A percentile compares a stretch with the other conserved stretches of the same genome.
Conservation (phyloP, 2,329 filamentous ascomycete genomes). For the Pleomassaria siparia region DNA sequence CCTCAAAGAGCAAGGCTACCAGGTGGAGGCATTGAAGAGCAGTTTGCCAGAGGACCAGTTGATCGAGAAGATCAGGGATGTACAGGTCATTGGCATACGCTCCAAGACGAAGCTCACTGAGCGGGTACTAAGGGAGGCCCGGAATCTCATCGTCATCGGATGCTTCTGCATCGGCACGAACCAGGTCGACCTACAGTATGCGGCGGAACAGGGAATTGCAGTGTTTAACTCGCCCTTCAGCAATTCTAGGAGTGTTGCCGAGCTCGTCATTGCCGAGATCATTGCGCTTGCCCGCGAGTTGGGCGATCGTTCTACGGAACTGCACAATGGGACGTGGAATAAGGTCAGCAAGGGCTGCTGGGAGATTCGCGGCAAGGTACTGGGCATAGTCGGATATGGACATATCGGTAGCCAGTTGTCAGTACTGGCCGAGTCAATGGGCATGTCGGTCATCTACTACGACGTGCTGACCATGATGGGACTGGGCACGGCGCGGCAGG, state of each 20-base stretch:
- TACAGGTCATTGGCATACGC: conserved; percentile 96
- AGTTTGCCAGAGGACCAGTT: conserved; percentile 90
- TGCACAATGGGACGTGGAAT: conserved; percentile 95
- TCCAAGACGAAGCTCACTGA: conserved; percentile 95
- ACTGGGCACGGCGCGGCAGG: conserved; percentile 82
- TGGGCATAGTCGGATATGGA: conserved; percentile 95
- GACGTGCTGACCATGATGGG: conserved; percentile 94
- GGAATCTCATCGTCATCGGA: conserved; percentile 91
- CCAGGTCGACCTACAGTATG: conserved; percentile 84
- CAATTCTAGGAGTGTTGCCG: conserved; percentile 95
- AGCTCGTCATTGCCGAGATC: conserved; percentile 92
- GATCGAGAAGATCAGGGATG: conserved; percentile 96
- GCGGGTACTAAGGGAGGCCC: conserved; percentile 81
- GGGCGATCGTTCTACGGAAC: conserved; percentile 87
- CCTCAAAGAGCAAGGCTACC: conserved; percentile 83
- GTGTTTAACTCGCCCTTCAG: conserved; percentile 99
- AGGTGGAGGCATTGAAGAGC: conserved; percentile 88
- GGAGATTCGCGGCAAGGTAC: conserved; percentile 96
- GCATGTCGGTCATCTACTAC: conserved; percentile 97
- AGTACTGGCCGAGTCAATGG: conserved; percentile 94
- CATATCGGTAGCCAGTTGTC: conserved; percentile 97
- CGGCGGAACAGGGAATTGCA: conserved; percentile 82
- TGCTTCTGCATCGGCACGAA: conserved; percentile 99
- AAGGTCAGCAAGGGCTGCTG: conserved; percentile 96
- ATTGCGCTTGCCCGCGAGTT: conserved; percentile 90